Base-by-base conservation (phyloP, 2,329 filamentous ascomycete species). In the Penicillium sp. region DNA sequence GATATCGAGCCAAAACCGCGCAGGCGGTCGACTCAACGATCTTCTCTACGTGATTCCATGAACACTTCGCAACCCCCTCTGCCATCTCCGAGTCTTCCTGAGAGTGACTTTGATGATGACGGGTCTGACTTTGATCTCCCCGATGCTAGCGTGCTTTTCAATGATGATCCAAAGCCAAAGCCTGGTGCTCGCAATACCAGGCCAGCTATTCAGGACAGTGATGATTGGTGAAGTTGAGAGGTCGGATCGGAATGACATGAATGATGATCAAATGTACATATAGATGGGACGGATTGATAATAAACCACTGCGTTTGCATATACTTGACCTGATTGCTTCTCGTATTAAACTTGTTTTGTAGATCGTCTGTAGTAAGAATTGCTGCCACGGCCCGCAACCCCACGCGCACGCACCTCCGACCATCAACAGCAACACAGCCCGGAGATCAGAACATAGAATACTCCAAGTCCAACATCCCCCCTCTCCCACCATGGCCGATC, bases 401-500 rank as follows among this genome's bases (percentile, higher is more conserved):
- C 10, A 26, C 19, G 37, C 21, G 23, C 56, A 64, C 63, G 60
- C 63, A 64, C 62, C 60, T 64, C 56, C 52, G 31, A 56, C 50
- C 48, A 58, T 59, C 56, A 65, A 61, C 61, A 61, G 11, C 18
- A 51, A 54, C 55, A 42, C 51, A 50, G 51, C 43, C 45, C 54
- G 33, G 36, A 42, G 36, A 44, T 37, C 58, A 53, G 36, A 33
- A 63, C 55, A 56, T 28, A 5, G 24, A 28, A 28, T 62, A 67
- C 51, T 57, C 55, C 54, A 48, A 56, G 37, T 34, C 50, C 45
- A 48, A 42, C 45, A 52, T n/a, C 21, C 37, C 37, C 56, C 49
- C 46, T 48, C 52, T 55, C 42, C 63, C 65, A 71, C 52, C 61
- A 77, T 77, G 75, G 74, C 73, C 42, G 78, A 80, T 62, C 71